Base-by-base conservation (phyloP, 2,329 filamentous ascomycete species). In the Fusarium solani-melongenae region DNA sequence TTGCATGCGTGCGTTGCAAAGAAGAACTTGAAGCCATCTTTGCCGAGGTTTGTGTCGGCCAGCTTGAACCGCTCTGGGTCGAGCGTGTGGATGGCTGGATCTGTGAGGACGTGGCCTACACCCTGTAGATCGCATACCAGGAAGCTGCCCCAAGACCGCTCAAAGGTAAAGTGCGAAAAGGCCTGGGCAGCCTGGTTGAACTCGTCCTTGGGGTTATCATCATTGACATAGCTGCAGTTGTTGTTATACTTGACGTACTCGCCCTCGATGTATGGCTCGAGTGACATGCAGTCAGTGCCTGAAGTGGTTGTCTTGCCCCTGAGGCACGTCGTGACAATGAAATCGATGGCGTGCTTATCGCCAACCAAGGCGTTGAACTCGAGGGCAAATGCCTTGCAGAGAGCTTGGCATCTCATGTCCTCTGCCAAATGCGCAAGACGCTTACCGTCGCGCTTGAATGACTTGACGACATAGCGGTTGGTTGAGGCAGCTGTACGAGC, bases 81-180 rank as follows among this genome's bases (percentile, higher is more conserved):
- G 1, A 57, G 59, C 1, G 83, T 83, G 49, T 84, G 83, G 39
- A 84, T 78, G 1, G 77, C 78, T 14, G 83, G 83, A 56, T 84
- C 83, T 8, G 83, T 84, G 11, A 84, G 73, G 7, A 79, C 49
- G 15, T 74, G 49, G 22, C 79, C 82, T 1, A 83, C 81, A 8
- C 83, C 82, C 64, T 84, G 83, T 1, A 84, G 70, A 69, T 84
- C 82, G 49, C 62, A 72, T 9, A 84, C 79, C 1, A 84, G 31
- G 34, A 84, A 79, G 15, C 66, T 64, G n/a, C 82, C 83, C 57
- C 70, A 70, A 0, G 83, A 84, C 1, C 83, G 79, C 75, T 84
- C 83, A 49, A 83, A 84, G 2, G 83, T 84, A 44, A 84, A 84
- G 62, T 85, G 83, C 0, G 82, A 84, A 64, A 85, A 85, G 0